phyloP scores from a whole-genome alignment of 768 basidiomycete genomes.

The Russula ochroleuca region DNA sequence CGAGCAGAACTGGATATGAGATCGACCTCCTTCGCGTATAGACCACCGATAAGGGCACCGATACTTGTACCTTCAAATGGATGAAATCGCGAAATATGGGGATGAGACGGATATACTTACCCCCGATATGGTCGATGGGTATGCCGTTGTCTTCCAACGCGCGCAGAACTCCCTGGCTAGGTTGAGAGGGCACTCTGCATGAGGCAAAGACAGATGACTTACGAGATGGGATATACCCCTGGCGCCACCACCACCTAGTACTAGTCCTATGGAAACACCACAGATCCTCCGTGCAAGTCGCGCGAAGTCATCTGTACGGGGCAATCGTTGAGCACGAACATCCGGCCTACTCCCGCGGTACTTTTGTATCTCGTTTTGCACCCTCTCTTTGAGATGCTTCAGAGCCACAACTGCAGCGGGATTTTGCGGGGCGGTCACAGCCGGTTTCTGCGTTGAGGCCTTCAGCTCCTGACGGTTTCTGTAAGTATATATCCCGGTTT shows the following conservation, averaged over 20 bases:
- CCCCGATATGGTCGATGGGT: conserved; percentile 91
- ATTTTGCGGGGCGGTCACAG: conserved; percentile 56
- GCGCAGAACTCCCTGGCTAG: conserved; percentile 75
- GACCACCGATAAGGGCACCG: conserved; percentile 85
- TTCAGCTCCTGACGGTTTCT: conserved; percentile 56
- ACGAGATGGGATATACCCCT: conserved; percentile 77
- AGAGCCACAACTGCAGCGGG: conserved; percentile 85
- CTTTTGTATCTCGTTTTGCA: conserved; percentile 83
- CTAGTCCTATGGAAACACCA: conserved; percentile 88
- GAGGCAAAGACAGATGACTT: conserved; percentile 38
- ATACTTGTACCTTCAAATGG: conserved; percentile 69
- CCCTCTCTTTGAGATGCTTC: conserved; percentile 88
- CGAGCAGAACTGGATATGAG: conserved; percentile 79
- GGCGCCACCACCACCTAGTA: conserved; percentile 96
- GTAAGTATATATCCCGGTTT: conserved; percentile 1
- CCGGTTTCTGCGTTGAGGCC: conserved; percentile 56
- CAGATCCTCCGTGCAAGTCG: conserved; percentile 86
- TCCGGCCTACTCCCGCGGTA: conserved; percentile 67
- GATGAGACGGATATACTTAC: conserved; percentile 36
- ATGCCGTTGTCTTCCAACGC: conserved; percentile 89
- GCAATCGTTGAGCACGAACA: conserved; percentile 67
- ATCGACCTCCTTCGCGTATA: conserved; percentile 94
- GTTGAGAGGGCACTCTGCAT: conserved; percentile 24
- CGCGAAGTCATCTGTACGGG: conserved; percentile 87
- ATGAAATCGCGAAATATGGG: background rate